Base-by-base conservation (phyloP, 1,284 basidiomycete species). In the Trametes polyzona region DNA sequence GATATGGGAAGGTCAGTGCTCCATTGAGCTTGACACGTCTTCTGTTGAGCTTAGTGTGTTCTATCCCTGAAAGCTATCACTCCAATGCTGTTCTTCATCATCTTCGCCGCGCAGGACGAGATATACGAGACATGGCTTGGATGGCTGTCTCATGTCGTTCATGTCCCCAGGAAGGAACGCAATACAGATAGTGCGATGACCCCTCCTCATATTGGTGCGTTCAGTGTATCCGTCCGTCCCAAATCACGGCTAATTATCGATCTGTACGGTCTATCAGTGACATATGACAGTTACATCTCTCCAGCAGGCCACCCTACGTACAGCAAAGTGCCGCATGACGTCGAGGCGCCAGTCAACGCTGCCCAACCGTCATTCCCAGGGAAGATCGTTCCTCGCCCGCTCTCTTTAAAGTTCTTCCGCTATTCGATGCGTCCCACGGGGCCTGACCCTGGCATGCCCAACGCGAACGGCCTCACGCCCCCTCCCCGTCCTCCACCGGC, bases 41-140 rank as follows among this genome's bases (percentile, higher is more conserved):
- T 12, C 30, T n/a, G 33, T 23, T 24, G 16, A 27, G 35, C 26
- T 35, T 36, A 19, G n/a, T n/a, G n/a, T n/a, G n/a, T n/a, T n/a
- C 47, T 43, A n/a, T 9, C 26, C 32, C 11, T 11, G 2, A 5
- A 17, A 70, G 69, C 67, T 1, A 47, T 65, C 3, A 65, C 63
- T 0, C 65, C 66, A 0, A 47, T 65, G 2, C 48, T 69, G 4
- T 64, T 68, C 37, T 69, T 70, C 57, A 14, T 64, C 29, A 68
- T 70, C 17, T 69, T 70, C 51, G 66, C 65, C 0, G 69, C 67
- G 0, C 69, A 69, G 27, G 63, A 69, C 33, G 66, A 69, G 27
- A 62, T 70, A 2, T 69, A 65, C 32, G 57, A 61, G 39, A 62
- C 65, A 3, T 70, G 69, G 69, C 36, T 53, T 4, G 58, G 52